Conservation (phyloP, 768 basidiomycete species). For the Amanita pallidorosea region DNA sequence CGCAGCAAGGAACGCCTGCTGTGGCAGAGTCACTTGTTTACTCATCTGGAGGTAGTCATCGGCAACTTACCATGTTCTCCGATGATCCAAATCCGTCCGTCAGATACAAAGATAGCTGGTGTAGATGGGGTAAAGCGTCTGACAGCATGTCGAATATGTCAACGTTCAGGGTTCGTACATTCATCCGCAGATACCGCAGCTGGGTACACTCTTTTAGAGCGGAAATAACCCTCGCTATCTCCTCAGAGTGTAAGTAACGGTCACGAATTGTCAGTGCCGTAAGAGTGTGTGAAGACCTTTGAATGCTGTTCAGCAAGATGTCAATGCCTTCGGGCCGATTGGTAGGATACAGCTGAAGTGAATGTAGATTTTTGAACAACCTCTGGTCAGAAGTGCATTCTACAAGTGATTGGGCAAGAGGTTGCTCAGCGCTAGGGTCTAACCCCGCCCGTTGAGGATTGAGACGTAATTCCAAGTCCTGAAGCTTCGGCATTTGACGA, state of each 20-base stretch:
- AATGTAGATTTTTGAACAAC: slow-evolving; percentile 19
- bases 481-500: slow-evolving; percentile 19
- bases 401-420: slow-evolving; percentile 25
- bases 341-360: slow-evolving; percentile 33
- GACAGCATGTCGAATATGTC: slow-evolving; percentile 24
- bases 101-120: slow-evolving; percentile 19
- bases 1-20: slow-evolving; percentile 16
- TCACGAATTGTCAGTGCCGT: slow-evolving; percentile 26
- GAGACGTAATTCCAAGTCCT: slow-evolving; percentile 25
- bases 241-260: slow-evolving; percentile 24
- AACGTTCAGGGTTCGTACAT: slow-evolving; percentile 20
- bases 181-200: slow-evolving; percentile 21
- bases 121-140: slow-evolving; percentile 18
- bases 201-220: slow-evolving; percentile 15
- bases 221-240: slow-evolving; percentile 16
- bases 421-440: slow-evolving; percentile 18
- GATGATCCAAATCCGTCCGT: slow-evolving; percentile 13
- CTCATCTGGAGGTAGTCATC: not conserved
- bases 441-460: slow-evolving; percentile 23
- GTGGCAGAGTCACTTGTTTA: slow-evolving; percentile 1
- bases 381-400: slow-evolving; percentile 15
- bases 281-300: slow-evolving; percentile 21
- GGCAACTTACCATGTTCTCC: not conserved
- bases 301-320: slow-evolving; percentile 20
- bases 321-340: slow-evolving; percentile 21